Evolutionary conservation across 768 basidiomycete genomes (phyloP).

Genomic region (Termitomyces sp.): DNA sequence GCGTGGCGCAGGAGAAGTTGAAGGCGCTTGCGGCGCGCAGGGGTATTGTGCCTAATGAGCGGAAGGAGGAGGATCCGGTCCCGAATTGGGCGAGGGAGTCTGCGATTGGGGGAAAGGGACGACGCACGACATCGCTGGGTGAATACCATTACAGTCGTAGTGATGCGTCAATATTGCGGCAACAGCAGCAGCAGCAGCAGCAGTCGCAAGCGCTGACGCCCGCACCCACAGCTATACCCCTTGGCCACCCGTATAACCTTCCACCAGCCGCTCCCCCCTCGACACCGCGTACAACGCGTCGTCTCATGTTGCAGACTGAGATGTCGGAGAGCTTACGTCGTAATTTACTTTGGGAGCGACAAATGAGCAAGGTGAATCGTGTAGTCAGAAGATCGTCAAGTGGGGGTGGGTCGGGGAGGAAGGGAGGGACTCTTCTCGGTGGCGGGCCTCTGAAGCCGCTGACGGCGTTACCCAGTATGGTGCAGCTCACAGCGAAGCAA

Average conservation of each 20-base stretch:
- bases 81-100: conserved; percentile 24
- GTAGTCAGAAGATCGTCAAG: conserved; percentile 30
- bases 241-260: conserved; percentile 71
- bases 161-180: conserved; percentile 2
- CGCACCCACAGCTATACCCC: conserved; percentile 51
- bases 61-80: conserved; percentile 19
- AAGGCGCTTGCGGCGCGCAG: conserved; percentile 54
- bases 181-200: conserved; percentile 9
- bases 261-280: conserved; percentile 65
- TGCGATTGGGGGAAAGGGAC: neutral
- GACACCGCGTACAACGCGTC: conserved; percentile 82
- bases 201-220: conserved; percentile 10
- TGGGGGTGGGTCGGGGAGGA: conserved; percentile 22
- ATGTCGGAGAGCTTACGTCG: conserved; percentile 81
- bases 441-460: conserved; percentile 28
- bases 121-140: neutral
- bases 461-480: conserved; percentile 37
- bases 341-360: conserved; percentile 80
- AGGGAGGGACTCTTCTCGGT: conserved; percentile 18
- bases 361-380: conserved; percentile 53
- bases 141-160: neutral
- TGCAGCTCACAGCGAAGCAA: conserved; percentile 39
- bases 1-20: conserved; percentile 68
- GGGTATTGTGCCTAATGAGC: conserved; percentile 28
- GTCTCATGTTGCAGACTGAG: conserved; percentile 82